A percentile compares a stretch with the other conserved stretches of the same genome.
These are phyloP conservation scores for Fusarium foetens DNA, from an alignment of 2,329 filamentous ascomycete species.

Conservation along the genomic window DNA sequence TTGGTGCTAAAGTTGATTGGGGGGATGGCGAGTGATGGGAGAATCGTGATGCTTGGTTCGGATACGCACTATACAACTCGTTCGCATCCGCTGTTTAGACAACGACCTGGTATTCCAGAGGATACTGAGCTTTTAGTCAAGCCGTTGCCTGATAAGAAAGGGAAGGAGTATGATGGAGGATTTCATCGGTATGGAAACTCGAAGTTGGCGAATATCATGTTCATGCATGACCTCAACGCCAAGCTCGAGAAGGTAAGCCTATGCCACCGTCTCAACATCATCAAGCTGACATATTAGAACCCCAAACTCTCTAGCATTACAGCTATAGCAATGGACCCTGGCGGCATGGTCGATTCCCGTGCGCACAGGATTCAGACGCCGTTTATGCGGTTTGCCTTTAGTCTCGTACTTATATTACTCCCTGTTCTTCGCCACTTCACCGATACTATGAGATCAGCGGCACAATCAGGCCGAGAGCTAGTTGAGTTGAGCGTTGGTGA, in stretches of 20 bases:
- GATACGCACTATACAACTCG: conserved; percentile 22
- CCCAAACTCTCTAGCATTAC: conserved; percentile 33
- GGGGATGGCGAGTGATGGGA: conserved; percentile 21
- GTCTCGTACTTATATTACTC: background rate
- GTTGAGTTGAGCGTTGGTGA: conserved; percentile 25
- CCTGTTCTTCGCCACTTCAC: conserved; percentile 21
- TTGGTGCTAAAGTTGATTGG: conserved; percentile 36
- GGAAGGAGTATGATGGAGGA: conserved; percentile 32
- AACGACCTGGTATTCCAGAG: conserved; percentile 15
- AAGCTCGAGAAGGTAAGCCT: conserved; percentile 15
- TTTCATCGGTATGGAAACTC: conserved; percentile 40
- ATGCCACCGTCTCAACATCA: accelerated
- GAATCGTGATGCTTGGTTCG: conserved; percentile 31
- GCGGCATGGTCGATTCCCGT: conserved; percentile 38
- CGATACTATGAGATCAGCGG: conserved; percentile 13
- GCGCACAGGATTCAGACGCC: conserved; percentile 26
- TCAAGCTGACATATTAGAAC: conserved; percentile 5
- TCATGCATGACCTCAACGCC: conserved; percentile 41
- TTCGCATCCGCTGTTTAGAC: conserved; percentile 23
- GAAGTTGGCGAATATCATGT: conserved; percentile 40
- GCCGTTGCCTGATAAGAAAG: conserved; percentile 3
- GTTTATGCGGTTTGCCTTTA: background rate
- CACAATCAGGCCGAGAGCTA: conserved; percentile 26
- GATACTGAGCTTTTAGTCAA: conserved; percentile 11
- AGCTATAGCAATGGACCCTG: conserved; percentile 38